Evolutionary conservation across 2,329 filamentous ascomycete genomes (phyloP).

Genomic region (Colletotrichum theobromicola): DNA sequence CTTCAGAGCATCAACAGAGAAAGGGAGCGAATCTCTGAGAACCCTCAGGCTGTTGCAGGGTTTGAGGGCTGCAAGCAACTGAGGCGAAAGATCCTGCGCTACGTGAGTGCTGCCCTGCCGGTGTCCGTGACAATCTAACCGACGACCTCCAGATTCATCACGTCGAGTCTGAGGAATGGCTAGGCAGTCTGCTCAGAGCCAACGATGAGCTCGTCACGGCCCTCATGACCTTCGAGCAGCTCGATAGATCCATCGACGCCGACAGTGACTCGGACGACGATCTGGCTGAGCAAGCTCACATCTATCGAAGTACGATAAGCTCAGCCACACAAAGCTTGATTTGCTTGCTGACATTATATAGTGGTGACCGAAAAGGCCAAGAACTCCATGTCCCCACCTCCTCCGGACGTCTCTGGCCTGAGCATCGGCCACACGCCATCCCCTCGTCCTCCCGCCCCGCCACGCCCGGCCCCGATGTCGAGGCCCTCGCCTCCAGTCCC

Average conservation of each 20-base stretch:
- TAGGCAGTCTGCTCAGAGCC: constrained; percentile 88
- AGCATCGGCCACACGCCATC: constrained; percentile 42
- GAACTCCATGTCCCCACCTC: constrained; percentile 45
- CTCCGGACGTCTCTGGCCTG: constrained; percentile 51
- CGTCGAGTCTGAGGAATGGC: constrained; percentile 88
- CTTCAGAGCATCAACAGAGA: constrained; percentile 93
- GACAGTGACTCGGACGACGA: constrained; percentile 76
- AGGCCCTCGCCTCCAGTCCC: constrained; percentile 52
- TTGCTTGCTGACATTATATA: constrained; percentile 33
- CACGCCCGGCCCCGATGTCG: constrained; percentile 48
- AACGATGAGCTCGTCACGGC: constrained; percentile 96
- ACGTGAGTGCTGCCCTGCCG: constrained; percentile 53
- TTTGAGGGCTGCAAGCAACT: constrained; percentile 90
- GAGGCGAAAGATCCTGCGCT: constrained; percentile 83
- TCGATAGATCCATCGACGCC: constrained; percentile 84
- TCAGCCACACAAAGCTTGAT: not conserved
- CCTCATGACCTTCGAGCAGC: constrained; percentile 91
- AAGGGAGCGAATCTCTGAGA: constrained; percentile 84
- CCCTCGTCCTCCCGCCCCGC: constrained; percentile 50
- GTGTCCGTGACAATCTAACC: constrained; percentile 13
- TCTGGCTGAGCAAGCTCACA: constrained; percentile 68
- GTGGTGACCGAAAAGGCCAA: constrained; percentile 60
- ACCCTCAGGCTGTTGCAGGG: constrained; percentile 72
- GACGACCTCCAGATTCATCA: constrained; percentile 73
- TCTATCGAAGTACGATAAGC: constrained; percentile 60